Base-by-base conservation (phyloP, 805 yeast species). In the Vanderwaltozyma tropicalis region DNA sequence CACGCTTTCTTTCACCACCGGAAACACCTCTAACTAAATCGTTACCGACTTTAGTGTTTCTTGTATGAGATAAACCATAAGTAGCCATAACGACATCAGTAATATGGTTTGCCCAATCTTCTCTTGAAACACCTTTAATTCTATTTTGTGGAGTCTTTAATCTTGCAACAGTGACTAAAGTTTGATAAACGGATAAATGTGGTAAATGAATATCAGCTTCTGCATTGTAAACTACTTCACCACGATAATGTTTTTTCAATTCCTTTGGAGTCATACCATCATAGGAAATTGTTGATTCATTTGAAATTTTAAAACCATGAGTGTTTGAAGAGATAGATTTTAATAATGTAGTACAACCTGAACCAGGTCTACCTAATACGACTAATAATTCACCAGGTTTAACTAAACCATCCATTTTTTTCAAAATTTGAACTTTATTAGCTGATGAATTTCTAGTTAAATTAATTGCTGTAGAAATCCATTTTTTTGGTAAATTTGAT, bases 1-100 rank as follows among this genome's bases (percentile, higher is more conserved):
- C 84, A 62, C 87, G 72, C 59, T 78, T 78, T 45, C 86, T 67
- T 61, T 80, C 86, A 66, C 86, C 86, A 50, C 87, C 84, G 35
- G 85, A 75, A 25, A 76, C 79, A 60, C 81, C 78, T 52, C 80
- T 68, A 31, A 48, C 49, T 29, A 70, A 64, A 43, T 75, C 80
- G 50, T 69, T 69, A 42, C 82, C 82, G 26, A 76, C 81, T 45
- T 70, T 71, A 14, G 81, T 74, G 53, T 72, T 62, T 42, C 66
- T 64, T 5, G 83, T 74, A 54, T 76, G 83, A 8, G 69, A 61
- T 29, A 79, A 63, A 41, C 83, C 85, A 50, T 73, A 78, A 26
- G 68, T 69, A 17, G 73, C 74, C 74, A 70, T 67, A 24, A 58
- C 59, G 13, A 72, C 76, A 39, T 69, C 67, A 7, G 78, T 61